Percentiles rank a stretch among this genome's conserved stretches.
Conservation (phyloP, 2,329 filamentous ascomycete genomes). For the Neofusicoccum ribis region DNA sequence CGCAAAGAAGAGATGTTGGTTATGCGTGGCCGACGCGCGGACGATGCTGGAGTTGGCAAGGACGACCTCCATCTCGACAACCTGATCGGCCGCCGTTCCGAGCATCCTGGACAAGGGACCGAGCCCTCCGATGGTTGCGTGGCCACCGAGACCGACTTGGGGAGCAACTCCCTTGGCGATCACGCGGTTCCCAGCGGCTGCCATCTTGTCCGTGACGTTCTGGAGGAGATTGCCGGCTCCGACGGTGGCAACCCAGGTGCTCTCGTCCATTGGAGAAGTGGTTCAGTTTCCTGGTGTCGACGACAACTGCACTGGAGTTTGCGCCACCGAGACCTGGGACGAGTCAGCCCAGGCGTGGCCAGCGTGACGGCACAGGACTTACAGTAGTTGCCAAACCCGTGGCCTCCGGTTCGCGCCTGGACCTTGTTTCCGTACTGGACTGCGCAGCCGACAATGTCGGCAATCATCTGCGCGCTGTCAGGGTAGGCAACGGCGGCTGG, state of each 20-base stretch:
- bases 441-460: constrained; percentile 60
- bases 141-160: constrained; percentile 38
- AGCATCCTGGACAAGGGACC: constrained; percentile 36
- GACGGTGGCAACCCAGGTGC: constrained; percentile 47
- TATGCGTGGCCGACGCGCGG: constrained; percentile 36
- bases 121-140: constrained; percentile 40
- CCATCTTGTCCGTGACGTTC: constrained; percentile 37
- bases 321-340: constrained; percentile 41
- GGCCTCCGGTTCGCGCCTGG: constrained; percentile 62
- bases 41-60: constrained; percentile 42
- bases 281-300: constrained; percentile 53
- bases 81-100: constrained; percentile 36
- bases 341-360: constrained; percentile 29
- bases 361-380: neutral
- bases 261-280: constrained; percentile 46
- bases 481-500: constrained; percentile 61
- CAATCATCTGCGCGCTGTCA: constrained; percentile 52
- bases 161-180: constrained; percentile 49
- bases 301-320: constrained; percentile 48
- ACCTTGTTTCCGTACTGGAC: constrained; percentile 53
- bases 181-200: constrained; percentile 39
- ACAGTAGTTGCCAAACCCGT: constrained; percentile 59
- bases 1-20: constrained; percentile 45
- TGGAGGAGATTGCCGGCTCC: constrained; percentile 53
- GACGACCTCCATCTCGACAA: constrained; percentile 39